Evolutionary conservation across 768 basidiomycete species (phyloP).

Genomic region (Amanita rubescens): DNA sequence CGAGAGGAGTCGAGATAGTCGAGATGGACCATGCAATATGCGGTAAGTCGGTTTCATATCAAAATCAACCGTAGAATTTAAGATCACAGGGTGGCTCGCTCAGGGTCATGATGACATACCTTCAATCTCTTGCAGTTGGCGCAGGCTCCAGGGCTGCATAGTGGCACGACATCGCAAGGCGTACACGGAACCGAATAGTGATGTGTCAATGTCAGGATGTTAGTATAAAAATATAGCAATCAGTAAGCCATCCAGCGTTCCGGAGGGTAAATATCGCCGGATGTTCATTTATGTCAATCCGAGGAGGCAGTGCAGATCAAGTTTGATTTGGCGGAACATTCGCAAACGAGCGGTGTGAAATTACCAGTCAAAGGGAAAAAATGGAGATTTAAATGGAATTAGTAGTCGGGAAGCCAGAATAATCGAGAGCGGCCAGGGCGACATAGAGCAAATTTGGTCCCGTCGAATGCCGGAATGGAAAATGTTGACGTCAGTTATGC

Average conservation of each 20-base stretch:
- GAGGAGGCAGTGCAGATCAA: conserved; percentile 7
- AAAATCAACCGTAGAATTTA: conserved; percentile 6
- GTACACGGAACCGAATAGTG: background rate
- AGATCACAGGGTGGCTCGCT: conserved; percentile 9
- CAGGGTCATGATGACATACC: conserved; percentile 35
- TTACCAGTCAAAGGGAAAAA: background rate
- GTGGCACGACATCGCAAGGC: background rate
- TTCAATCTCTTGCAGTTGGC: conserved; percentile 85
- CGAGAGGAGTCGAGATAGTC: background rate
- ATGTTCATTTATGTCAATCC: background rate
- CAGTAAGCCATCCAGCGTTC: background rate
- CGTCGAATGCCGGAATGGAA: background rate
- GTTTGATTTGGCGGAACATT: background rate
- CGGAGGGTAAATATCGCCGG: conserved; percentile 12
- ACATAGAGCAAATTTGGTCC: background rate
- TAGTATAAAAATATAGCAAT: background rate
- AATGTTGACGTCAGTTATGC: background rate
- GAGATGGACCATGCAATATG: background rate
- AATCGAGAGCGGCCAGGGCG: background rate
- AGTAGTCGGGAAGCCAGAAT: background rate
- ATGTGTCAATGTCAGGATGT: background rate
- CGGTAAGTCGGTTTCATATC: background rate
- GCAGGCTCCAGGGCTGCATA: conserved; percentile 68
- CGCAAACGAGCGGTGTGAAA: background rate
- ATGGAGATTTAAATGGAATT: background rate